Evolutionary conservation across 2,329 filamentous ascomycete genomes (phyloP), one percentile per base, ranked within the genome.

Genomic region (Colletotrichum sp.): DNA sequence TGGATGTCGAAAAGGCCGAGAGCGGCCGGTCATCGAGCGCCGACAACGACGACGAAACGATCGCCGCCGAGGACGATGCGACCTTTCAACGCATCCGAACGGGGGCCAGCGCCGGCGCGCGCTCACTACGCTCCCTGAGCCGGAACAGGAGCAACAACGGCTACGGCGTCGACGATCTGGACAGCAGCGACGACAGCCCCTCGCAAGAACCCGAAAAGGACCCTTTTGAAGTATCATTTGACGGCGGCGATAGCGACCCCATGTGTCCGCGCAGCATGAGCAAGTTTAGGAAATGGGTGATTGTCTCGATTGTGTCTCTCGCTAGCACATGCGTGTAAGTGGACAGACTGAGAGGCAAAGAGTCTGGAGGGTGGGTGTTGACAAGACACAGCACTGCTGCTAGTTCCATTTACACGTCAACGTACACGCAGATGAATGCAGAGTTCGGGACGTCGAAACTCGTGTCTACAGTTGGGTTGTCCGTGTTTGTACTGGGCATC

Each of bases 401-500:
- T 2, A 96, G 93, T 62, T 97, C 95, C n/a, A 91, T 98, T 78
- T 98, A 98, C 83, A 96, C 95, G 1, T 91, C 91, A 15, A 97
- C 94, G 0, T 98, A 98, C 82, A 81, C 79, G 21, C 93, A 97
- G 82, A 91, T 98, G 83, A 91, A 93, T 75, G 84, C 87, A 31
- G 94, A 97, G 73, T 97, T 98, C 78, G 84, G 90, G 76, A 90
- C 90, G 78, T 93, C 93, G 0, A 89, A 90, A 70, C 86, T 94
- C 64, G 89, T 97, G 29, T 94, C 93, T 15, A 95, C 95, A 5
- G 83, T 98, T 12, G 96, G 96, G 1, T 85, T 98, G 66, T 95
- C 94, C 1, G 88, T 93, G 2, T 98, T 96, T 80, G 95, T 98
- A 63, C 88, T 95, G 69, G 96, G 96, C 21, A 90, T 91, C 74